phyloP scores from a whole-genome alignment of 2,329 filamentous ascomycete species.

The Curvularia spicifera region DNA sequence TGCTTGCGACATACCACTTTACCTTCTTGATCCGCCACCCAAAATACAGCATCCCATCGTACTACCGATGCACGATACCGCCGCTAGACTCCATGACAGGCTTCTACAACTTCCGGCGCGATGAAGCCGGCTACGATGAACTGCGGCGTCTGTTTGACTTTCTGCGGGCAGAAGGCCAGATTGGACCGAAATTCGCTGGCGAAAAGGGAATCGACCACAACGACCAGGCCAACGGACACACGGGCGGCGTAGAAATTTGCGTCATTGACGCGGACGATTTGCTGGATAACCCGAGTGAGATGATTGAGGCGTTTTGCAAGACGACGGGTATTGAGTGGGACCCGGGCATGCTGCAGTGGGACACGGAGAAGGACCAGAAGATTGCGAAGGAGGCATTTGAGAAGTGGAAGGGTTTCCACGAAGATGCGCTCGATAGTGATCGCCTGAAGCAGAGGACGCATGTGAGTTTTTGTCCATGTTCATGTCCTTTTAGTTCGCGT shows the following conservation, averaged over 20 bases:
- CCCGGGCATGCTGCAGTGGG: constrained; percentile 83
- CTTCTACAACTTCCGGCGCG: constrained; percentile 84
- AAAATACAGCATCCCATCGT: constrained; percentile 88
- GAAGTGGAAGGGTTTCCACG: constrained; percentile 97
- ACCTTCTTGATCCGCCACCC: constrained; percentile 97
- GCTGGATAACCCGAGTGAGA: constrained; percentile 79
- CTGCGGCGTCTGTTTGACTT: constrained; percentile 88
- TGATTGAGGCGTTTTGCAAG: constrained; percentile 80
- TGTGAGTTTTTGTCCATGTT: constrained; percentile 51
- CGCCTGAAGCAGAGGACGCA: constrained; percentile 73
- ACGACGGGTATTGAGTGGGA: constrained; percentile 79
- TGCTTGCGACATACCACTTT: constrained; percentile 85
- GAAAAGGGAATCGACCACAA: constrained; percentile 42
- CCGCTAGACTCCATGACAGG: constrained; percentile 82
- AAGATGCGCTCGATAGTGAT: constrained; percentile 86
- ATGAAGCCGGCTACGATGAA: constrained; percentile 89
- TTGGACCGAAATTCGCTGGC: constrained; percentile 72
- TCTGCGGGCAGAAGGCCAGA: constrained; percentile 69
- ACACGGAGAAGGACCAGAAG: constrained; percentile 72
- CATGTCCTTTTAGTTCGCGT: not conserved
- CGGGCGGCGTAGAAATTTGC: constrained; percentile 69
- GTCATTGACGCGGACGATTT: constrained; percentile 94
- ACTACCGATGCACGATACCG: constrained; percentile 91
- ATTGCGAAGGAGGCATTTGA: constrained; percentile 79
- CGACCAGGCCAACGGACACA: constrained; percentile 43